Evolutionary conservation across 257 asterid species (phyloP), one percentile per base, ranked within the genome.

Genomic region (Agastache rugosa): DNA sequence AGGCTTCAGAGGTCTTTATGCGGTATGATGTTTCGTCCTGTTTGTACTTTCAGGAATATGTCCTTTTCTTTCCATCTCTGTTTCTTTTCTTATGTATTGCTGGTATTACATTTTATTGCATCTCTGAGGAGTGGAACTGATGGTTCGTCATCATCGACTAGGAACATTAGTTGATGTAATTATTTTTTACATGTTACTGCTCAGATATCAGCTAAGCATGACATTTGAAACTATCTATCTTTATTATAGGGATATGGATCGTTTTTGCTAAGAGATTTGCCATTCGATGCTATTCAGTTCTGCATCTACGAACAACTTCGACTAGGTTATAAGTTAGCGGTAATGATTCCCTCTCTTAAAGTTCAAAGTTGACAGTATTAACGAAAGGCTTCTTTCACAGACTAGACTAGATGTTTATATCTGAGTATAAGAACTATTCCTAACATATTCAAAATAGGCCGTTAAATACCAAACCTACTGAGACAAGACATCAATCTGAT

Each of bases 271-370:
- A 84, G 96, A 76, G 97, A 91, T 78, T 80, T 91, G 79, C 97
- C 97, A 69, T 91, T 91, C 51, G 97, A 91, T 47, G 96, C 97
- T 7, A 77, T 91, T 73, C 97, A 91, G 65, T 91, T 91, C 80
- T 91, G 97, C 85, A 76, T 91, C 81, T 94, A 91, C 42, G 98
- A 94, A 82, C 98, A 94, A 79, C 88, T 94, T 69, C 95, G 97
- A 73, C 80, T 94, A 56, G 98, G 96, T 67, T 94, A 94, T 83
- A 94, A 92, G 80, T 77, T 84, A 75, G 98, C 97, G 20, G 98
- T 94, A 87, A 87, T 88, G 76, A 16, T 70, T 77, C 78, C 39
- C 29, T 55, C 77, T 71, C 62, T 35, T 55, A n/a, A n/a, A n/a
- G 65, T 59, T 58, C 65, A 27, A 39, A 39, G 60, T 77, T 48